Evolutionary conservation across 139 green algal species (phyloP).

Genomic region (Chlorella sorokiniana): DNA sequence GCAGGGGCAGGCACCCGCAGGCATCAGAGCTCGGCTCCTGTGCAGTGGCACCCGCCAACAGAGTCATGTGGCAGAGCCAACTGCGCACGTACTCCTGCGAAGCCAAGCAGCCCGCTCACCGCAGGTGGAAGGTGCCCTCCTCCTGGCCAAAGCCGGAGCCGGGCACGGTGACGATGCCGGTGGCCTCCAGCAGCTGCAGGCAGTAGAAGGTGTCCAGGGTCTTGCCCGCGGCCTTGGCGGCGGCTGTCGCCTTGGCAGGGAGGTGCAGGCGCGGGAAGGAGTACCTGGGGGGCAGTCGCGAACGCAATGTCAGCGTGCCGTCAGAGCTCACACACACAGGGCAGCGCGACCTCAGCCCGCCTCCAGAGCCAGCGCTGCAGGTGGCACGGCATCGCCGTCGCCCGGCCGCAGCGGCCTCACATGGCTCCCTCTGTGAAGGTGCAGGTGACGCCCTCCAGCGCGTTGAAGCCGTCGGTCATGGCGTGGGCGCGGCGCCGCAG

Average conservation of each 20-base stretch:
- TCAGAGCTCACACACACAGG: background rate
- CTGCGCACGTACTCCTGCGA: too few species aligned
- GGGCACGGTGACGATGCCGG: conserved; percentile 93
- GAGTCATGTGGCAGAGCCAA: too few species aligned
- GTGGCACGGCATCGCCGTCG: background rate
- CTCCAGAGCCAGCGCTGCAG: background rate
- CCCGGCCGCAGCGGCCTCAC: too few species aligned
- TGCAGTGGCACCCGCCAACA: too few species aligned
- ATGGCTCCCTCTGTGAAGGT: conserved; percentile 78
- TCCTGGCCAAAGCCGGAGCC: conserved; percentile 89
- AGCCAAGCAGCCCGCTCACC: too few species aligned
- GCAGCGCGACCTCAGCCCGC: background rate
- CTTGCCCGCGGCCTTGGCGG: conserved; percentile 82
- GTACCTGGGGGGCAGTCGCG: too few species aligned
- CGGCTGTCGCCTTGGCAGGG: conserved; percentile 63
- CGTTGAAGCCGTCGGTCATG: conserved; percentile 84
- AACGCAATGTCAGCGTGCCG: too few species aligned
- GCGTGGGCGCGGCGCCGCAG: conserved; percentile 76
- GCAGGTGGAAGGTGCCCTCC: conserved; percentile 91
- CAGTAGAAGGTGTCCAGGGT: conserved; percentile 95
- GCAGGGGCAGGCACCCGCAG: too few species aligned
- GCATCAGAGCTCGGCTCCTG: too few species aligned
- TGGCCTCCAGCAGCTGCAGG: conserved; percentile 82
- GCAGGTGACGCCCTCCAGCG: conserved; percentile 91
- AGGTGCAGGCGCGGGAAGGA: conserved; percentile 80